These are phyloP conservation scores for Entomortierella chlamydospora DNA, from an alignment of 192 early-diverging fungal species.

Conservation along the genomic window DNA sequence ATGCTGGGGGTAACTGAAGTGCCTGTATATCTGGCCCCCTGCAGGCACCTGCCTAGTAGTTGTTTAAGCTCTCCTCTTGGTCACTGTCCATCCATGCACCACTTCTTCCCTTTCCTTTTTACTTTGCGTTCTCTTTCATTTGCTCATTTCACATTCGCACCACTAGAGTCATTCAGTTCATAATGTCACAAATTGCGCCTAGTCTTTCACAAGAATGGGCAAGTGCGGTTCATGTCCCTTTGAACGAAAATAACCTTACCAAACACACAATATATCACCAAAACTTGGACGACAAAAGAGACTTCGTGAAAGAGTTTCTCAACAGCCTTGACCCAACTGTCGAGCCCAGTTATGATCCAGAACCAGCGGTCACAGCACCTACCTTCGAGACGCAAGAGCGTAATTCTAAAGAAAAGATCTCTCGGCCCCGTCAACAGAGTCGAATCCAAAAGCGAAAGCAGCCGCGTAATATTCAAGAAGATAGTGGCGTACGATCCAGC, in stretches of 20 bases:
- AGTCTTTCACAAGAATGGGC: neutral
- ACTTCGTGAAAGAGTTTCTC: conserved; percentile 36
- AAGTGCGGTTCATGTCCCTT: neutral
- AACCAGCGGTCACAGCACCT: neutral
- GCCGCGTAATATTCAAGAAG: neutral
- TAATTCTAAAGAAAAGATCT: neutral
- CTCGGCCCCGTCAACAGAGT: neutral
- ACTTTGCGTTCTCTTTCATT: neutral
- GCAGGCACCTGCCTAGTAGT: neutral
- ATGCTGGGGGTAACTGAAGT: neutral
- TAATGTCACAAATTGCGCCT: neutral
- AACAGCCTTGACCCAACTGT: neutral
- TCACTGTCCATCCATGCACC: neutral
- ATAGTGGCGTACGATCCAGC: neutral
- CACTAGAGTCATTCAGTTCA: neutral
- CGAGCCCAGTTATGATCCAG: conserved; percentile 3
- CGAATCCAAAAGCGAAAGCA: neutral
- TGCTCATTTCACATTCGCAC: neutral
- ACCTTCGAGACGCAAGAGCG: neutral
- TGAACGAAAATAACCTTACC: conserved; percentile 28
- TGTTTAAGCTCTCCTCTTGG: neutral
- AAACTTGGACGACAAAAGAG: conserved; percentile 19
- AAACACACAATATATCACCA: conserved; percentile 25
- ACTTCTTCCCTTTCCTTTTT: neutral
- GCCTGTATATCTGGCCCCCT: neutral